phyloP scores from a whole-genome alignment of 257 asterid genomes.

The Ocimum tenuiflorum region DNA sequence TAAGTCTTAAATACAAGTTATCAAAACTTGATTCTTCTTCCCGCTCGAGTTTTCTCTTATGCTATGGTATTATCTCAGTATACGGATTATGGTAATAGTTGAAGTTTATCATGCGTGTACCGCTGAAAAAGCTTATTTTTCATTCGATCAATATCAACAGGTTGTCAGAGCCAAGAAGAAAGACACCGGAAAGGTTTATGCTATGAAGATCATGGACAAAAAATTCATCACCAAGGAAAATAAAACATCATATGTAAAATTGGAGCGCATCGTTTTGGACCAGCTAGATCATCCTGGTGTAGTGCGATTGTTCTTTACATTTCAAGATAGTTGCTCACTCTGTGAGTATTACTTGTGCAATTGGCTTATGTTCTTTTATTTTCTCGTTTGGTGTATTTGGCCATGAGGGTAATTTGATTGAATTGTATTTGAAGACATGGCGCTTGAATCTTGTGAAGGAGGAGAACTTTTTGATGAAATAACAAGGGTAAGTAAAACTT shows the following conservation, averaged over 20 bases:
- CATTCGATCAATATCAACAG: conserved; percentile 31
- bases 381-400: conserved; percentile 11
- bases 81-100: not conserved
- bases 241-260: conserved; percentile 93
- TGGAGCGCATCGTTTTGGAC: conserved; percentile 94
- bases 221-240: conserved; percentile 95
- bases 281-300: conserved; percentile 98
- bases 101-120: not conserved
- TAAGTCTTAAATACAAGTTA: not conserved
- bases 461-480: conserved; percentile 98
- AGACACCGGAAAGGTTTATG: conserved; percentile 76
- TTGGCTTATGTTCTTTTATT: not conserved
- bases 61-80: not conserved
- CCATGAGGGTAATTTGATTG: conserved; percentile 25
- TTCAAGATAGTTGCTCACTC: conserved; percentile 86
- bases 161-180: conserved; percentile 97
- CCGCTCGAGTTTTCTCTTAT: not conserved
- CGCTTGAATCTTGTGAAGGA: conserved; percentile 97
- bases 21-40: not conserved
- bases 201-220: conserved; percentile 98
- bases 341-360: conserved; percentile 51
- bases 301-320: conserved; percentile 75
- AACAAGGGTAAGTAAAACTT: conserved; percentile 58
- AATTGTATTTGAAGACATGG: conserved; percentile 68
- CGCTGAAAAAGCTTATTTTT: conserved; percentile 9